Evolutionary conservation across 805 yeast species (phyloP).

Genomic region (Pichia nanzhaoensis): DNA sequence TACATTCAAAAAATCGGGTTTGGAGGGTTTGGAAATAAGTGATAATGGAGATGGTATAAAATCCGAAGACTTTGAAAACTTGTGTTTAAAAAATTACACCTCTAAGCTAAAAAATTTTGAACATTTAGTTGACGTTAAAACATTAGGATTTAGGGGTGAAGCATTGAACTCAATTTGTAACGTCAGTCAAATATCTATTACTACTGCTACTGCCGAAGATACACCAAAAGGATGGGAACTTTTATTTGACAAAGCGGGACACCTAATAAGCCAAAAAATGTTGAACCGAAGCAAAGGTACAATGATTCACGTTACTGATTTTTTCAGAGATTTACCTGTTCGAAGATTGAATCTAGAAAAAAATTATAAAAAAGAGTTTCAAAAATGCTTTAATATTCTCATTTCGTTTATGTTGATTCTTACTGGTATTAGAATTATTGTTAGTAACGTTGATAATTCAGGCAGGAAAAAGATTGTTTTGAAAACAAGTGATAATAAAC

Average conservation of each 20-base stretch:
- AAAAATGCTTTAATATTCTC: conserved; percentile 54
- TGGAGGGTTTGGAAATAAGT: conserved; percentile 57
- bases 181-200: conserved; percentile 40
- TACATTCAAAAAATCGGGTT: conserved; percentile 54
- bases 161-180: conserved; percentile 68
- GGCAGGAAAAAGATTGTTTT: conserved; percentile 50
- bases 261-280: conserved; percentile 30
- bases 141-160: conserved; percentile 78
- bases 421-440: conserved; percentile 50
- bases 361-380: conserved; percentile 63
- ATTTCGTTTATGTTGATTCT: conserved; percentile 64
- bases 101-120: conserved; percentile 56
- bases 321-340: conserved; percentile 75
- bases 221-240: conserved; percentile 56
- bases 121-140: conserved; percentile 42
- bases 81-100: conserved; percentile 61
- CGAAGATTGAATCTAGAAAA: conserved; percentile 66
- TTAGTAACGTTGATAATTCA: conserved; percentile 43
- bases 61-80: conserved; percentile 40
- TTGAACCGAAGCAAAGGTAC: conserved; percentile 67
- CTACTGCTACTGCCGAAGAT: conserved; percentile 40
- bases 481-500: conserved; percentile 47
- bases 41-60: conserved; percentile 68
- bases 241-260: conserved; percentile 51
- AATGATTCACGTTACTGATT: conserved; percentile 43